These are phyloP conservation scores for Xylariaceae sp. DNA, from an alignment of 2,329 filamentous ascomycete species.

Conservation along the genomic window DNA sequence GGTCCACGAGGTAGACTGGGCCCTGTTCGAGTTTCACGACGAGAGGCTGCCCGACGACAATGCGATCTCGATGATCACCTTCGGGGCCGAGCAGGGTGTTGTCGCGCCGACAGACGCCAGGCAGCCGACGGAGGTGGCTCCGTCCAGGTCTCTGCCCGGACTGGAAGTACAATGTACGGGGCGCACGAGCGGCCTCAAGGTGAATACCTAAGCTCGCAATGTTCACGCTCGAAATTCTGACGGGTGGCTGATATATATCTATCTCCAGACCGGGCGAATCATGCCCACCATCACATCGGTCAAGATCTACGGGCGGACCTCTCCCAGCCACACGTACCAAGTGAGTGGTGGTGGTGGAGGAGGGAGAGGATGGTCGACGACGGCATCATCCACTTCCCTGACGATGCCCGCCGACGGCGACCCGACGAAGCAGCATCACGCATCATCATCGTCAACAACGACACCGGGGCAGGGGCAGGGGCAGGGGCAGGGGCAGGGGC, in stretches of 20 bases:
- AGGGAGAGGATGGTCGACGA: background rate
- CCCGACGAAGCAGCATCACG: too few species aligned
- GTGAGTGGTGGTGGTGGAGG: slow-evolving; percentile 34
- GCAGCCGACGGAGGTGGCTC: slow-evolving; percentile 53
- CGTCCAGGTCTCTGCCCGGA: slow-evolving; percentile 57
- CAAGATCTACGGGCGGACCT: slow-evolving; percentile 76
- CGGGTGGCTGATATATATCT: slow-evolving; percentile 1
- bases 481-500: too few species aligned
- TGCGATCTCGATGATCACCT: slow-evolving; percentile 43
- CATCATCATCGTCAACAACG: background rate
- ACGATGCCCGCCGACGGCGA: too few species aligned
- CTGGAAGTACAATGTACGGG: slow-evolving; percentile 81
- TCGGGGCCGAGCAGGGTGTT: slow-evolving; percentile 23
- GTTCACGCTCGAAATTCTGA: background rate
- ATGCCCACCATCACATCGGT: slow-evolving; percentile 72
- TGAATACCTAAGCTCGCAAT: slow-evolving; percentile 6
- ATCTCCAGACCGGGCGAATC: slow-evolving; percentile 61
- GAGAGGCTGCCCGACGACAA: slow-evolving; percentile 67
- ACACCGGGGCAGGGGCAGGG: too few species aligned
- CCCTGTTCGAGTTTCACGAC: slow-evolving; percentile 71
- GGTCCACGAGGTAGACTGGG: slow-evolving; percentile 93
- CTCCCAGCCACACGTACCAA: slow-evolving; percentile 66
- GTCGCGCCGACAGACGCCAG: slow-evolving; percentile 24
- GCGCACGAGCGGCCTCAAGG: slow-evolving; percentile 69
- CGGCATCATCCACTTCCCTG: too few species aligned